These are phyloP conservation scores for Candida pseudoglaebosa DNA, from an alignment of 805 yeast genomes.

Conservation along the genomic window DNA sequence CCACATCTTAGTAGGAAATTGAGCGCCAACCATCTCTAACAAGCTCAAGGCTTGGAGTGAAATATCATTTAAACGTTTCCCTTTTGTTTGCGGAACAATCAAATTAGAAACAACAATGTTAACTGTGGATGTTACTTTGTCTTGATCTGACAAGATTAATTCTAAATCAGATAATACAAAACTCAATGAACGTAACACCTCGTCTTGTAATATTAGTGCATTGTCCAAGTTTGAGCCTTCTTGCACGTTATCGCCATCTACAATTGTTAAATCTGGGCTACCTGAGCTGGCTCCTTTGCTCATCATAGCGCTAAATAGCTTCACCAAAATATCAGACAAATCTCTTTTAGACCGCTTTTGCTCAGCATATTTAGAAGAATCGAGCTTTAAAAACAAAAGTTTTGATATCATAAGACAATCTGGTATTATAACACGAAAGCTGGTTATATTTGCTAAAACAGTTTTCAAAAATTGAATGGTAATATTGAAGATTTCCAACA, in stretches of 20 bases:
- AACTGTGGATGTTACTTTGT: conserved; percentile 50
- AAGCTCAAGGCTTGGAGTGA: conserved; percentile 43
- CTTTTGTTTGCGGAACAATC: conserved; percentile 50
- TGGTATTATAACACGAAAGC: conserved; percentile 49
- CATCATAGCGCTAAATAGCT: conserved; percentile 19
- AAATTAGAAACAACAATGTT: conserved; percentile 51
- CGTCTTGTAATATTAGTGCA: conserved; percentile 29
- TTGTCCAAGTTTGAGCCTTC: neutral
- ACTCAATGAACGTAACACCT: conserved; percentile 33
- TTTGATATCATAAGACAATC: conserved; percentile 50
- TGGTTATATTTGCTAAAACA: conserved; percentile 41
- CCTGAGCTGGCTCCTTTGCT: conserved; percentile 11
- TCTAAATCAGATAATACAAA: conserved; percentile 35
- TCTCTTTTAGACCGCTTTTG: conserved; percentile 60
- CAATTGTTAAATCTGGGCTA: conserved; percentile 3
- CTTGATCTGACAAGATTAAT: conserved; percentile 51
- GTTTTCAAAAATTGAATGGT: conserved; percentile 59
- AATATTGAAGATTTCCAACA: conserved; percentile 73
- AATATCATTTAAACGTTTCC: conserved; percentile 34
- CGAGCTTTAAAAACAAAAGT: conserved; percentile 52
- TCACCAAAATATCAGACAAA: conserved; percentile 35
- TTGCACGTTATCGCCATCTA: conserved; percentile 2
- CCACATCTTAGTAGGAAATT: conserved; percentile 53
- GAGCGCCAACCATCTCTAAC: conserved; percentile 33
- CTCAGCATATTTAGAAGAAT: conserved; percentile 57